Conservation (phyloP, 139 green algal genomes). For the Diplosphaera chodatii region DNA sequence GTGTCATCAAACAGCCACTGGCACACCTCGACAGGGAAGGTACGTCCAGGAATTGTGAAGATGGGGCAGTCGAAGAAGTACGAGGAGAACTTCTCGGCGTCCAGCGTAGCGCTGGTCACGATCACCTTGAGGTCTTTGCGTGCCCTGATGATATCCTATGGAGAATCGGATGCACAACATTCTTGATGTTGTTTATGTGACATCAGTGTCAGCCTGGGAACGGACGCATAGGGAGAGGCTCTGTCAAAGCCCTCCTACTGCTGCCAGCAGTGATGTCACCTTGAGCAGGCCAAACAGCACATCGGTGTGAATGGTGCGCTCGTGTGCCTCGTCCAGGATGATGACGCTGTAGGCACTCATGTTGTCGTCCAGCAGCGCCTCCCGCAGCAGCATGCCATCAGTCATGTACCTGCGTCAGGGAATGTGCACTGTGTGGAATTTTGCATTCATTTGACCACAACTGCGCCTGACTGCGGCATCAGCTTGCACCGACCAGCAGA, state of each 20-base stretch:
- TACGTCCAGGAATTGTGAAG: constrained; percentile 83
- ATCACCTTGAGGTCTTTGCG: constrained; percentile 72
- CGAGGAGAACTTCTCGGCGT: constrained; percentile 90
- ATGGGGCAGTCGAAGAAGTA: constrained; percentile 96
- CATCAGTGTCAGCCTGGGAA: no score
- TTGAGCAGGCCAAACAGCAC: constrained; percentile 98
- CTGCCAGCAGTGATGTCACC: constrained; percentile 13
- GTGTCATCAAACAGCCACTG: no score
- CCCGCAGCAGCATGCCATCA: constrained; percentile 89
- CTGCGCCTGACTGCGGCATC: no score
- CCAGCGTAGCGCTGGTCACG: constrained; percentile 89
- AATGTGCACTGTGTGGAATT: no score
- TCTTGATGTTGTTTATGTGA: no score
- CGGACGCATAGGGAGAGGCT: no score
- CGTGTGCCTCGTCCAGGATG: constrained; percentile 96
- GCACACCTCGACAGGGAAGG: constrained; percentile 65
- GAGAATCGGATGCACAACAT: background rate
- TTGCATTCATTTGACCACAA: no score
- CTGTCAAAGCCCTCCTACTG: background rate
- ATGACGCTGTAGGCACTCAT: constrained; percentile 80
- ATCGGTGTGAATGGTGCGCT: constrained; percentile 96
- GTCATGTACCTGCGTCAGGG: constrained; percentile 56
- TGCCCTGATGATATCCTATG: constrained; percentile 21
- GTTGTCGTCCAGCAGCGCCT: constrained; percentile 80
- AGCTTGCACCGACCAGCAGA: no score